These are phyloP conservation scores for Mortierella antarctica DNA, from an alignment of 192 early-diverging fungal genomes.

Conservation along the genomic window DNA sequence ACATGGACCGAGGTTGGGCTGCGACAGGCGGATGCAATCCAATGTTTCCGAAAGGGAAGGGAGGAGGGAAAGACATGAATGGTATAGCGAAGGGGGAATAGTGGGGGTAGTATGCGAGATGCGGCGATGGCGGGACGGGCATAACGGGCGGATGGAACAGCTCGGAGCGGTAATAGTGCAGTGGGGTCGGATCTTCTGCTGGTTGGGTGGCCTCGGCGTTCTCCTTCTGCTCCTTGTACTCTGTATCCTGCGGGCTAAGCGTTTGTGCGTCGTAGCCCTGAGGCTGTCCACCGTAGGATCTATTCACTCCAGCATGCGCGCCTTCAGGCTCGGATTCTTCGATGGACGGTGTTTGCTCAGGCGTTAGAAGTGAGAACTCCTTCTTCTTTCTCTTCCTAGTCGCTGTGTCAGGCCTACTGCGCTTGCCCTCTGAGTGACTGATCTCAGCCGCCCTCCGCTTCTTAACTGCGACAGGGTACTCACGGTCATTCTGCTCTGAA, in stretches of 20 bases:
- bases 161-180: neutral
- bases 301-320: too few relatives aligned
- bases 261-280: too few relatives aligned
- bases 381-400: neutral
- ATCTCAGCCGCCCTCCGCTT: neutral
- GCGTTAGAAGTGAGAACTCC: slow-evolving; percentile 1
- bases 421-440: neutral
- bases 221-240: too few relatives aligned
- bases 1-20: neutral
- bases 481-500: neutral
- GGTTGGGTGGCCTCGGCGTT: too few relatives aligned
- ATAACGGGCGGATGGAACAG: neutral
- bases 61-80: too few relatives aligned
- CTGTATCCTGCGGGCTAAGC: too few relatives aligned
- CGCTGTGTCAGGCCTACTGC: neutral
- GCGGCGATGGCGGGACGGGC: neutral
- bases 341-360: slow-evolving; percentile 1
- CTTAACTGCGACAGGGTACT: neutral
- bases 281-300: too few relatives aligned
- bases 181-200: neutral
- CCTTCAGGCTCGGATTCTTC: neutral
- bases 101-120: neutral
- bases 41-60: too few relatives aligned
- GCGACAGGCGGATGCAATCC: neutral
- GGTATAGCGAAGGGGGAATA: too few relatives aligned